phyloP scores from a whole-genome alignment of 306 rosid species.

The Casuarina glauca region DNA sequence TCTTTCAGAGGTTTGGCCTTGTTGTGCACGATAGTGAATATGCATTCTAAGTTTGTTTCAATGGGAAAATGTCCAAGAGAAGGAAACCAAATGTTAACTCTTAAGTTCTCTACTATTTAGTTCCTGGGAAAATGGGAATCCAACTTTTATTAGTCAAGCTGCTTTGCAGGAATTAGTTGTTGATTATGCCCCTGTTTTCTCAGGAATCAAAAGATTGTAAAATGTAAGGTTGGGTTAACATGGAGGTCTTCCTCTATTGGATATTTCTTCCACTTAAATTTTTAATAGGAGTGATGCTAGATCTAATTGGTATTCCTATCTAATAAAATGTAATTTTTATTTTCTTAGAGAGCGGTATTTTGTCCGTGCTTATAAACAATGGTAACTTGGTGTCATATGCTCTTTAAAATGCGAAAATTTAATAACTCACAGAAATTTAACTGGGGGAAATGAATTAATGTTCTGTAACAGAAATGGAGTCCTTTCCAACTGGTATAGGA shows the following conservation, averaged over 20 bases:
- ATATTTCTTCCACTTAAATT: background rate
- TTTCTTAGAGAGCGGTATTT: background rate
- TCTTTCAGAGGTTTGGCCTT: background rate
- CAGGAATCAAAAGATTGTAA: background rate
- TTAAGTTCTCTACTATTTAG: background rate
- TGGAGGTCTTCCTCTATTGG: background rate
- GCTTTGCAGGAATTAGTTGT: background rate
- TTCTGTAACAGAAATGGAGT: constrained; percentile 90
- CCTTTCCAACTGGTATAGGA: constrained; percentile 85
- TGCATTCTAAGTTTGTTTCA: background rate
- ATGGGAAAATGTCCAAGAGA: background rate
- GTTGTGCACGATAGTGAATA: background rate
- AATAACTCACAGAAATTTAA: constrained; percentile 50
- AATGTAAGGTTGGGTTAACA: background rate
- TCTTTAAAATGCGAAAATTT: constrained; percentile 42
- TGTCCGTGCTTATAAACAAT: constrained; percentile 10
- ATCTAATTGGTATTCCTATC: background rate
- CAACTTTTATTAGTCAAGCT: background rate
- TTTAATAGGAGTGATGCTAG: constrained; percentile 10
- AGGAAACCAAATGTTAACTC: background rate
- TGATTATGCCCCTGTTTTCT: background rate
- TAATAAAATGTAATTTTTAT: background rate
- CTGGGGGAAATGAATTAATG: constrained; percentile 86
- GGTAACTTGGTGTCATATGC: constrained; percentile 36
- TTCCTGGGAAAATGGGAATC: background rate